Conservation (phyloP, 345 rosid genomes). For the Pistacia atlantica region DNA sequence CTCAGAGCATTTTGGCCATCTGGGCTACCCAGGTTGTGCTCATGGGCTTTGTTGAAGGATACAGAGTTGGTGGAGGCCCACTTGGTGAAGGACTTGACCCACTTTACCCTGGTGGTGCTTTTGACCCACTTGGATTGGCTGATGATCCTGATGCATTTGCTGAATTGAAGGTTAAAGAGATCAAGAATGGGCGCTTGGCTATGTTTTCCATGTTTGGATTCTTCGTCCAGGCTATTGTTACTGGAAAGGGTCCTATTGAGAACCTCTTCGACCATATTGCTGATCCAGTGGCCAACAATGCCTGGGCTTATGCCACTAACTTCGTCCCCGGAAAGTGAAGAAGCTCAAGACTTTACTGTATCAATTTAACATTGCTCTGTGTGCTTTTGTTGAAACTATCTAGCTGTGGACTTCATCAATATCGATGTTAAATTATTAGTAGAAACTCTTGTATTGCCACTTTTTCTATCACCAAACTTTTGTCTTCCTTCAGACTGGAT, state of each 20-base stretch:
- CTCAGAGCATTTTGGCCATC: constrained; percentile 95
- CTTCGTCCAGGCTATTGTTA: constrained; percentile 95
- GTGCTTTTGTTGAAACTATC: constrained; percentile 13
- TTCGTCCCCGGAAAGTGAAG: constrained; percentile 90
- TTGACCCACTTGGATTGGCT: constrained; percentile 87
- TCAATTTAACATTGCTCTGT: constrained; percentile 16
- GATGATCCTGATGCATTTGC: constrained; percentile 96
- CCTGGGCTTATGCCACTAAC: constrained; percentile 98
- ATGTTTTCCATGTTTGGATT: constrained; percentile 97
- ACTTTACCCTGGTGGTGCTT: constrained; percentile 94
- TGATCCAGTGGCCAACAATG: constrained; percentile 89
- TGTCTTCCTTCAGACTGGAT: background rate
- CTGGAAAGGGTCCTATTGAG: constrained; percentile 95
- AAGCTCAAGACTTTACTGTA: background rate
- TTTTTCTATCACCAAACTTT: background rate
- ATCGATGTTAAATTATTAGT: constrained; percentile 8
- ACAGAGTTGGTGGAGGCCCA: constrained; percentile 96
- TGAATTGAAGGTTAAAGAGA: constrained; percentile 92
- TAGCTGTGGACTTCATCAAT: constrained; percentile 5
- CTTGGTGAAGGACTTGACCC: constrained; percentile 97
- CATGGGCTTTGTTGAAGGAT: constrained; percentile 94
- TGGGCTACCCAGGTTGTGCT: constrained; percentile 95
- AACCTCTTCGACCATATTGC: constrained; percentile 88
- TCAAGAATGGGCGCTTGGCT: constrained; percentile 92
- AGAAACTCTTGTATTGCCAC: background rate